These are phyloP conservation scores for Parietichytrium sp. DNA, from an alignment of 108 stramenopile genomes.

Conservation along the genomic window DNA sequence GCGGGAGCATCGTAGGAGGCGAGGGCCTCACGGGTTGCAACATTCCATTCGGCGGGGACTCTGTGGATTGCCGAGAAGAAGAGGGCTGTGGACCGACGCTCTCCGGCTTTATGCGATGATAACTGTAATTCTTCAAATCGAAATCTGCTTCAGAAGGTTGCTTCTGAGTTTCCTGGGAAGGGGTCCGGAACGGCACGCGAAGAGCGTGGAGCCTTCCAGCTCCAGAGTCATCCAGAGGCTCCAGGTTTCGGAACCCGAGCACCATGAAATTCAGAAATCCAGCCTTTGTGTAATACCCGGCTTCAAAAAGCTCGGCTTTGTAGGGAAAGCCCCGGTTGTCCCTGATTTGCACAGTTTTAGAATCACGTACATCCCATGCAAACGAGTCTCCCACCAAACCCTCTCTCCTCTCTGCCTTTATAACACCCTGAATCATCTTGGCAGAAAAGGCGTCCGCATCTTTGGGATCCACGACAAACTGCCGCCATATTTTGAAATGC, in stretches of 20 bases:
- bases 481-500: slow-evolving; percentile 2
- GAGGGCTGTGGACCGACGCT: too few species aligned
- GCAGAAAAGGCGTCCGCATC: neutral
- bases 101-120: too few species aligned
- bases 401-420: too few species aligned
- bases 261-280: slow-evolving; percentile 7
- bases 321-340: slow-evolving; percentile 16
- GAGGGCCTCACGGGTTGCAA: too few species aligned
- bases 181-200: too few species aligned
- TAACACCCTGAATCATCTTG: neutral
- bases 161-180: too few species aligned
- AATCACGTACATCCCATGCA: neutral
- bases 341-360: neutral
- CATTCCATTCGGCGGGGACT: too few species aligned
- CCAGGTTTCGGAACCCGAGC: neutral
- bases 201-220: too few species aligned
- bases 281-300: neutral
- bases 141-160: too few species aligned
- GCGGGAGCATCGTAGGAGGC: too few species aligned
- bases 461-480: neutral
- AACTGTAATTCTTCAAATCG: too few species aligned
- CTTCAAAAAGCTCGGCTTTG: neutral
- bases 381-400: slow-evolving; percentile 18
- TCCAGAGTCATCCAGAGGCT: neutral
- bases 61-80: too few species aligned